Evolutionary conservation across 2,329 filamentous ascomycete genomes (phyloP), one percentile per base, ranked within the genome.

Genomic region (Aspergillus sp.): DNA sequence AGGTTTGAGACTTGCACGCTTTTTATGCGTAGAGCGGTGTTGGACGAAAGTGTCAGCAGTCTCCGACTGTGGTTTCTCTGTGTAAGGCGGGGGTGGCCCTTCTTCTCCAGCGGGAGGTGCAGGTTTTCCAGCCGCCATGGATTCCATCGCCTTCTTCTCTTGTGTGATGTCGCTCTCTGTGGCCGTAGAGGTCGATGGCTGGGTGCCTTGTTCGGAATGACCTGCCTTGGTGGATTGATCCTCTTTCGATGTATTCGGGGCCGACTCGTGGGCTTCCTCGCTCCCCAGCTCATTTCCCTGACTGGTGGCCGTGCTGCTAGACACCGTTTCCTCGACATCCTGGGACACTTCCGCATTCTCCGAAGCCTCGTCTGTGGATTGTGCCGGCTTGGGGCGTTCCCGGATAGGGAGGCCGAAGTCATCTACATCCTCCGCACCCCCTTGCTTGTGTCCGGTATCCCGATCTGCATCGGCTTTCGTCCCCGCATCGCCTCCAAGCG

Each of bases 331-430:
- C 33, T 54, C 33, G 13, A 58, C 50, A 52, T 67, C 58, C 42
- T 66, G 60, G 30, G 55, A 61, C 24, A 51, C 47, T 36, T 63
- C 58, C 19, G 55, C 35, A 14, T 55, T 48, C 14, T 60, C 52
- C 16, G 59, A 48, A 0, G 57, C 50, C 20, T 59, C 56, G 32
- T 48, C 56, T 4, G 51, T 35, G n/a, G 57, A 49, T 30, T 47
- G 60, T 38, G 51, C 36, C 26, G 60, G 55, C 26, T 43, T 57
- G 24, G 59, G 46, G 17, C 61, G 63, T 41, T 53, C 36, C 56
- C 65, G 70, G 55, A 73, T 68, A 6, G 71, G 71, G 14, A 74
- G 62, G 1, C 71, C 71, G 56, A 74, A 74, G 43, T 73, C 71
- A 45, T 74, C 71, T 24, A 72, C 44, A 20, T 65, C 64, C 36